Evolutionary conservation across 352 stramenopile genomes (phyloP).

Genomic region (Phytophthora colocasiae): DNA sequence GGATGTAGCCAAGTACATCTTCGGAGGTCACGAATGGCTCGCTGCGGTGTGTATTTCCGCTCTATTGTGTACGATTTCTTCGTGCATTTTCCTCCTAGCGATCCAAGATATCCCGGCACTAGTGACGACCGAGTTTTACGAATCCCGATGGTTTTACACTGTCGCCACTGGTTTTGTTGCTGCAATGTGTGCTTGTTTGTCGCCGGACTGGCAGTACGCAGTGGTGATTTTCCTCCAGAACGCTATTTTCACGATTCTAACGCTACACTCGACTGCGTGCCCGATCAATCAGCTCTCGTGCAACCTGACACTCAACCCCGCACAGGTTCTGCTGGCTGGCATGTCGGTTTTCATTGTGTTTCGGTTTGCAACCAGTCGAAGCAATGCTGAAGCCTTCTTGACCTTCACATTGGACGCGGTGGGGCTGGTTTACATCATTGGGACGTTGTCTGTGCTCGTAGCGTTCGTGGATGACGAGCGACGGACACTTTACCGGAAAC

Average conservation of each 20-base stretch:
- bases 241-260: conserved; percentile 57
- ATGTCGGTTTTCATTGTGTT: conserved; percentile 57
- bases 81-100: conserved; percentile 40
- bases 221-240: conserved; percentile 54
- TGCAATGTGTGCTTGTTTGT: conserved; percentile 53
- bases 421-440: conserved; percentile 70
- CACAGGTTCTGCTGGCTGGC: conserved; percentile 42
- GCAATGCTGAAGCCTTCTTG: conserved; percentile 44
- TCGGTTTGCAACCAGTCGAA: conserved; percentile 42
- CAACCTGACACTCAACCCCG: conserved; percentile 37
- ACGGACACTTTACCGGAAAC: conserved; percentile 56
- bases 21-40: conserved; percentile 52
- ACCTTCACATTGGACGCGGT: conserved; percentile 60
- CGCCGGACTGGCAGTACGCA: conserved; percentile 60
- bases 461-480: conserved; percentile 71
- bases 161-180: conserved; percentile 46
- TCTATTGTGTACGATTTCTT: conserved; percentile 39
- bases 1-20: conserved; percentile 25
- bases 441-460: conserved; percentile 58
- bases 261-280: conserved; percentile 67
- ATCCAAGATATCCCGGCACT: conserved; percentile 46
- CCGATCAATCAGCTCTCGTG: conserved; percentile 65
- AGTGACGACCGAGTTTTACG: conserved; percentile 57
- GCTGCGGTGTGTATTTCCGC: conserved; percentile 46
- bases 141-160: conserved; percentile 54